phyloP scores from a whole-genome alignment of 2,329 filamentous ascomycete species.

The Phialemoniopsis sp. region DNA sequence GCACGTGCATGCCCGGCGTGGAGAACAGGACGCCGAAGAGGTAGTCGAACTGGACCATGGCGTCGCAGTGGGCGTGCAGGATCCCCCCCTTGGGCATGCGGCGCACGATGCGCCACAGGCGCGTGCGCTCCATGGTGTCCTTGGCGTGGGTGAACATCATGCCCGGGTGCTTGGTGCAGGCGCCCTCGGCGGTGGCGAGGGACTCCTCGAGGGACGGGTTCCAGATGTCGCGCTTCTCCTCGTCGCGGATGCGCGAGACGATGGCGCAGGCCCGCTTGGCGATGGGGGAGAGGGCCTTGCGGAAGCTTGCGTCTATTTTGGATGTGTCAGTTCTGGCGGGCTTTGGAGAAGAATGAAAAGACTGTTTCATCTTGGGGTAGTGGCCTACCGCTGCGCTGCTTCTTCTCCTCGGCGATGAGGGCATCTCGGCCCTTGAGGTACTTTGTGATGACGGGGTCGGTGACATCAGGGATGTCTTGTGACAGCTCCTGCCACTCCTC shows the following conservation, averaged over 20 bases:
- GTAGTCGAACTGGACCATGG: conserved; percentile 85
- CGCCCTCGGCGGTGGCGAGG: conserved; percentile 43
- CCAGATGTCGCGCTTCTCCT: conserved; percentile 76
- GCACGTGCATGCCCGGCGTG: conserved; percentile 71
- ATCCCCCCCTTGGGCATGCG: conserved; percentile 86
- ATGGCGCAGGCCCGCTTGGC: conserved; percentile 75
- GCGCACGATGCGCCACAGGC: conserved; percentile 79
- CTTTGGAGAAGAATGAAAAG: conserved; percentile 13
- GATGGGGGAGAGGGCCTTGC: conserved; percentile 71
- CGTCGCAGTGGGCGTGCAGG: conserved; percentile 84
- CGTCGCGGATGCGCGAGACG: conserved; percentile 71
- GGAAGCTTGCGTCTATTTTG: conserved; percentile 58
- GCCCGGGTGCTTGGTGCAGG: conserved; percentile 71
- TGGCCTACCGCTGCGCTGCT: conserved; percentile 69
- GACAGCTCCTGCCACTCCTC: conserved; percentile 57
- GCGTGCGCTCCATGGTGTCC: conserved; percentile 78
- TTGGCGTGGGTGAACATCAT: conserved; percentile 93
- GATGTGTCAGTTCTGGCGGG: conserved; percentile 5
- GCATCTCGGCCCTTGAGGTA: conserved; percentile 73
- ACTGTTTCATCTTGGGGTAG: conserved; percentile 10
- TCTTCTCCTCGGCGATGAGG: conserved; percentile 77
- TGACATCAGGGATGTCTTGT: conserved; percentile 48
- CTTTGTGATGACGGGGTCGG: conserved; percentile 76
- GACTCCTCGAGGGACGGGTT: conserved; percentile 67
- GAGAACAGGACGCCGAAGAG: conserved; percentile 68